A percentile compares a stretch with the other conserved stretches of the same genome.
Conservation (phyloP, 2,329 filamentous ascomycete species). For the Fusarium dimerum region DNA sequence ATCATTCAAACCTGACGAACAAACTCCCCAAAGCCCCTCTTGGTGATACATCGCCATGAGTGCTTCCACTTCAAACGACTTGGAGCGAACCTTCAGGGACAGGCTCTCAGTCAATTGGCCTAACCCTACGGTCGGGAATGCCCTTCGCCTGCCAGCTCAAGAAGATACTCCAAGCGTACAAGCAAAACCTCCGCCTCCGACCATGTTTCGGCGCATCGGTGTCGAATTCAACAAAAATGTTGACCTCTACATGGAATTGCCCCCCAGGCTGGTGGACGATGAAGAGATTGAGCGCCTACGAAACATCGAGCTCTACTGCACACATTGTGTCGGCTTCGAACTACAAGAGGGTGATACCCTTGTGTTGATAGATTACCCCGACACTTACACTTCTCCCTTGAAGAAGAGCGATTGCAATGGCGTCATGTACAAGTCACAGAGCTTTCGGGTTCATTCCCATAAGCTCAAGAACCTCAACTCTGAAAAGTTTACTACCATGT, state of each 20-base stretch:
- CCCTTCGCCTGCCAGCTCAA: neutral
- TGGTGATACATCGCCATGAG: no score
- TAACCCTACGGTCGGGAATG: neutral
- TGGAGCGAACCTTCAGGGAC: neutral
- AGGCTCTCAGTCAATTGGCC: neutral
- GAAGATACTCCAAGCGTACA: neutral
- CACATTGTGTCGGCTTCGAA: conserved; percentile 30
- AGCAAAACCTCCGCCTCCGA: conserved; percentile 3
- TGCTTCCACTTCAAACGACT: no score
- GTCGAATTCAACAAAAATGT: conserved; percentile 20
- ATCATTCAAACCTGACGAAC: no score
- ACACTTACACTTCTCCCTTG: conserved; percentile 13
- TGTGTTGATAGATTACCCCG: conserved; percentile 44
- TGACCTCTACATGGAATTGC: neutral
- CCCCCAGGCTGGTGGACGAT: conserved; percentile 10
- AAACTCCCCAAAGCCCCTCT: no score
- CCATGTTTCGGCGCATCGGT: conserved; percentile 11
- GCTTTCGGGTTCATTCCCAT: conserved; percentile 47
- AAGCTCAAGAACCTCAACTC: conserved; percentile 50
- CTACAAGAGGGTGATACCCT: conserved; percentile 44
- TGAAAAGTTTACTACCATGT: conserved; percentile 46
- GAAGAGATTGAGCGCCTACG: conserved; percentile 21
- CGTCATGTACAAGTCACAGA: conserved; percentile 34
- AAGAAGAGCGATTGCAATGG: conserved; percentile 38
- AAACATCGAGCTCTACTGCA: conserved; percentile 27